Evolutionary conservation across 106 monocot genomes (phyloP).

Genomic region (Chionographis japonica): DNA sequence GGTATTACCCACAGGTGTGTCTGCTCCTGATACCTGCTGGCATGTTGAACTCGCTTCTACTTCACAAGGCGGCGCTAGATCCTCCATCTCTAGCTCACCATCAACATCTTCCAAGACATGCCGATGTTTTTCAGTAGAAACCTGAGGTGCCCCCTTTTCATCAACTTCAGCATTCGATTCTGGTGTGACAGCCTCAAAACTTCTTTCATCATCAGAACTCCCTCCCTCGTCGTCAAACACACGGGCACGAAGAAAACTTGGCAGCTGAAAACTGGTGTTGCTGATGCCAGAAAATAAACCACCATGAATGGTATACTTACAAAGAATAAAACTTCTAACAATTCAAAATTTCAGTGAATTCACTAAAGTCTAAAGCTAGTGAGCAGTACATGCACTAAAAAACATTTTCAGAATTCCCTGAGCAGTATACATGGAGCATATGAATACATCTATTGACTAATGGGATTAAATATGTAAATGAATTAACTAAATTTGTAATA

Average conservation of each 20-base stretch:
- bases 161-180: constrained; percentile 35
- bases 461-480: too few relatives aligned
- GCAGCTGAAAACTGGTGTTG: constrained; percentile 82
- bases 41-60: constrained; percentile 20
- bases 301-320: not conserved
- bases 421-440: too few relatives aligned
- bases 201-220: constrained; percentile 55
- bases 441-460: too few relatives aligned
- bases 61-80: constrained; percentile 70
- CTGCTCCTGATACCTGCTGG: constrained; percentile 17
- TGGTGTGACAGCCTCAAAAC: constrained; percentile 78
- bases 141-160: constrained; percentile 8
- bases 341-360: not conserved
- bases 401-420: too few relatives aligned
- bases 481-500: too few relatives aligned
- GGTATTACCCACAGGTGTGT: not conserved
- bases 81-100: constrained; percentile 99
- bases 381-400: too few relatives aligned
- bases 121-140: constrained; percentile 41
- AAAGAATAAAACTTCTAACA: not conserved
- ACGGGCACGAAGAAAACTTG: constrained; percentile 47
- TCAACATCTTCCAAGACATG: constrained; percentile 92
- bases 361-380: too few relatives aligned
- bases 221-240: constrained; percentile 64
- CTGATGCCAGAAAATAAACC: constrained; percentile 30